Percentiles rank a stretch among this genome's conserved stretches.
These are phyloP conservation scores for Sporormia fimetaria DNA, from an alignment of 495 filamentous ascomycete genomes.

Conservation along the genomic window DNA sequence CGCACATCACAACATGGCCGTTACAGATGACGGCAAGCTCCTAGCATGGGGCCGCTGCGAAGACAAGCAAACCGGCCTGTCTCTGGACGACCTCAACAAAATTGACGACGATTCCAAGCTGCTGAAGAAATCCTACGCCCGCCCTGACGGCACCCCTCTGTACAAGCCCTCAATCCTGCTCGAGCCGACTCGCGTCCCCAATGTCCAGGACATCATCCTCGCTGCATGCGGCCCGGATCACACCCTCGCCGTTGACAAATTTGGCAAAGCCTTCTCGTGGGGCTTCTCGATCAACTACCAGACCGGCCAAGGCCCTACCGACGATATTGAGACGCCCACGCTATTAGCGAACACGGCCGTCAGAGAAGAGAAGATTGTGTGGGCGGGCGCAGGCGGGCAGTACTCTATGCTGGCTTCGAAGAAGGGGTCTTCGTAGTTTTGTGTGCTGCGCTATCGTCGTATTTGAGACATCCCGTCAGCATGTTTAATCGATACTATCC, in stretches of 20 bases:
- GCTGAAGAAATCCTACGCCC: slow-evolving; percentile 44
- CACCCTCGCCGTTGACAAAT: slow-evolving; percentile 46
- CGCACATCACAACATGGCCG: slow-evolving; percentile 54
- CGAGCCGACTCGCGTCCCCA: slow-evolving; percentile 40
- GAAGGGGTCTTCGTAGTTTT: too few species aligned
- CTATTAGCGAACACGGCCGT: slow-evolving; percentile 53
- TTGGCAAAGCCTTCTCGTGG: slow-evolving; percentile 57
- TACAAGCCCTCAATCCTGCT: slow-evolving; percentile 47
- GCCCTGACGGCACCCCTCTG: too few species aligned
- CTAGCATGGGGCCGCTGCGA: slow-evolving; percentile 62
- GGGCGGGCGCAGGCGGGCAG: slow-evolving; percentile 53
- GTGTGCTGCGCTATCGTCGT: too few species aligned
- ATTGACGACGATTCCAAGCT: slow-evolving; percentile 45
- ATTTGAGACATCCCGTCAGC: too few species aligned
- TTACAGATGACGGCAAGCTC: slow-evolving; percentile 49
- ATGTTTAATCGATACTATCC: too few species aligned
- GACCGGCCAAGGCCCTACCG: slow-evolving; percentile 50
- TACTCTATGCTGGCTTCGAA: slow-evolving; percentile 46
- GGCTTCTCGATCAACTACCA: slow-evolving; percentile 58
- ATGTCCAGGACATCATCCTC: slow-evolving; percentile 34
- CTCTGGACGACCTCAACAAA: slow-evolving; percentile 34
- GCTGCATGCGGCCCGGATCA: slow-evolving; percentile 47
- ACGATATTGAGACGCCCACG: slow-evolving; percentile 48
- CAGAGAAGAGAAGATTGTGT: slow-evolving; percentile 45
- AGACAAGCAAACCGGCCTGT: slow-evolving; percentile 49